Evolutionary conservation across 805 yeast genomes (phyloP), one percentile per base, ranked within the genome.

Genomic region (Phaffomyces thermotolerans): DNA sequence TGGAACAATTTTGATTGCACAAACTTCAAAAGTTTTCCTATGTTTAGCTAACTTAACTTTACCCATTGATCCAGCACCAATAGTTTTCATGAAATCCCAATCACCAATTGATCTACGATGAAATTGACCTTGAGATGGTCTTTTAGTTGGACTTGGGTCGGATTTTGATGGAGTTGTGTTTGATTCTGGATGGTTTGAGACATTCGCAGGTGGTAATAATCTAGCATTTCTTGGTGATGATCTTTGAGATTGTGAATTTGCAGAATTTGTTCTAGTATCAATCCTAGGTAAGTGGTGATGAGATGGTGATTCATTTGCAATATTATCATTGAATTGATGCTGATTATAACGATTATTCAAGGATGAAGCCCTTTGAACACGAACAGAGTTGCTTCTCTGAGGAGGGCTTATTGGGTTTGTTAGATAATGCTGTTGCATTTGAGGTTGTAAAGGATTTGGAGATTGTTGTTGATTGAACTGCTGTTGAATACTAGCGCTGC

Each of bases 11-110:
- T 91, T 91, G 24, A 91, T 90, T 0, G 95, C 95, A 66, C 96
- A 91, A 13, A 87, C 73, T 53, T 86, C 90, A 47, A 76, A 78
- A 1, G 96, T 87, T 31, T 78, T 64, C 52, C 84, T 77, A 66
- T 90, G 95, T 56, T 79, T 81, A 2, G 98, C 98, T 34, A 93
- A 71, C 66, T 93, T 93, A 40, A 93, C 99, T 63, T 91, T 95
- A 46, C 99, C 99, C 99, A 93, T 93, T 0, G 96, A 88, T 4
- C 99, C 99, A 2, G 98, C 96, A 36, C 99, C 99, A 37, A 93
- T 85, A 3, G 96, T 89, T 64, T 88, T 88, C 45, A 86, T 74
- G 54, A 91, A 90, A 54, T 87, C 95, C 99, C 99, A 91, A 52
- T 93, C 96, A 13, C 98, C 99, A 43, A 91, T 83, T 5, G 95